Base-by-base conservation (phyloP, 2,329 filamentous ascomycete species). In the Immersiporthe knoxdaviesiana region DNA sequence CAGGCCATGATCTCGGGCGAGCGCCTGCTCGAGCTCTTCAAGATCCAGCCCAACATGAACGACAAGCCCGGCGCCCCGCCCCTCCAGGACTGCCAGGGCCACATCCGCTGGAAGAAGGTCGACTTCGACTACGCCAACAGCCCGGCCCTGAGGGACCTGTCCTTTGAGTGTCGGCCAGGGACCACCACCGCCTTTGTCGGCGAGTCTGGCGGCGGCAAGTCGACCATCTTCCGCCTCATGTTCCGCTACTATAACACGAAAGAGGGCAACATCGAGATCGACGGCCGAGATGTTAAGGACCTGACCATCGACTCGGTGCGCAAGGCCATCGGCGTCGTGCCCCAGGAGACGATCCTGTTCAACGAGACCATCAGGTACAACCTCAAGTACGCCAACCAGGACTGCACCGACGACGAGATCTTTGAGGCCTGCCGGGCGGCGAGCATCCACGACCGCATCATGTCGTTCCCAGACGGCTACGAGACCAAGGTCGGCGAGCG, bases 1-100 rank as follows among this genome's bases (percentile, higher is more conserved):
- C 96, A 94, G 74, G 92, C 95, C 66, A 92, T 99, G 91, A 98
- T 99, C 77, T 97, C 97, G 69, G 94, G 95, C 5, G 96, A 99
- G 83, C 90, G 96, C 24, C 90, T 99, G 78, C 83, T 99, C 67
- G 96, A 98, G 79, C 84, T 99, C 24, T 98, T 99, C 87, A 97
- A 97, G 79, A 96, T 98, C 76, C 90, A 93, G 75, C 95, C 96
- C 0, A 97, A 93, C 0, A 95, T 99, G 37, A 85, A 95, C 10
- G 96, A 99, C 78, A 85, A 85, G 21, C 88, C 90, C 0, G 83
- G 85, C 66, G 92, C 91, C 1, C 80, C 83, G 61, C 82, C 86
- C 0, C 80, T 98, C 70, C 80, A 84, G 27, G 81, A 85, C 3
- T 97, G 94, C 79, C 84, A 88, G 69, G 96, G 96, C 18, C 91